A percentile compares a stretch with the other conserved stretches of the same genome.
phyloP scores from a whole-genome alignment of 768 basidiomycete species.

The Russula olivacea region DNA sequence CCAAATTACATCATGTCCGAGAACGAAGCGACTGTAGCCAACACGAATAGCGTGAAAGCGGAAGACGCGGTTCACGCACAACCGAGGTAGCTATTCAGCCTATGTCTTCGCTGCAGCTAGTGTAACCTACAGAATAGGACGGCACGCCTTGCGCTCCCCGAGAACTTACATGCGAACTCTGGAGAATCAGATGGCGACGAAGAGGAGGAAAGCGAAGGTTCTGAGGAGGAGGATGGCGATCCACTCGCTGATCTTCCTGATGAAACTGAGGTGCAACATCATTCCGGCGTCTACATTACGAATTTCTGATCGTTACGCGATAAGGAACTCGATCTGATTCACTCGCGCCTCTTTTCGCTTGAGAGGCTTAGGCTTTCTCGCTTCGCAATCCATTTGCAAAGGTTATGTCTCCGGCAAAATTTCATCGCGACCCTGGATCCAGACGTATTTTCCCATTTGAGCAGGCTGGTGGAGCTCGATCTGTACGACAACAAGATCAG shows the following conservation, averaged over 20 bases:
- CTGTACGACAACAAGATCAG: conserved; percentile 95
- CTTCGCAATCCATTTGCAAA: conserved; percentile 63
- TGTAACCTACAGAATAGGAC: conserved; percentile 10
- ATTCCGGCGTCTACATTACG: neutral
- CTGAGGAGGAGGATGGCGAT: conserved; percentile 38
- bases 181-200: conserved; percentile 47
- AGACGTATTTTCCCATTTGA: conserved; percentile 59
- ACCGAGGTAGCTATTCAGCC: conserved; percentile 8
- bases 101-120: neutral
- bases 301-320: conserved; percentile 11
- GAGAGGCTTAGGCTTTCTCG: conserved; percentile 62
- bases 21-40: neutral
- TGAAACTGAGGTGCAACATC: conserved; percentile 66
- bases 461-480: conserved; percentile 81
- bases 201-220: conserved; percentile 39
- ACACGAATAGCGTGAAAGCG: neutral
- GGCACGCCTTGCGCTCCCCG: conserved; percentile 22
- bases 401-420: conserved; percentile 83
- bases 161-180: conserved; percentile 5
- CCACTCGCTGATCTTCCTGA: conserved; percentile 75
- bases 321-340: conserved; percentile 84
- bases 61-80: neutral
- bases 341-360: conserved; percentile 68
- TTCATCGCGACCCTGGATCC: conserved; percentile 67
- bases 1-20: conserved; percentile 11